Percentiles rank a stretch among this genome's conserved stretches.
These are phyloP conservation scores for Venturia carpophila DNA, from an alignment of 2,329 filamentous ascomycete species.

Conservation along the genomic window DNA sequence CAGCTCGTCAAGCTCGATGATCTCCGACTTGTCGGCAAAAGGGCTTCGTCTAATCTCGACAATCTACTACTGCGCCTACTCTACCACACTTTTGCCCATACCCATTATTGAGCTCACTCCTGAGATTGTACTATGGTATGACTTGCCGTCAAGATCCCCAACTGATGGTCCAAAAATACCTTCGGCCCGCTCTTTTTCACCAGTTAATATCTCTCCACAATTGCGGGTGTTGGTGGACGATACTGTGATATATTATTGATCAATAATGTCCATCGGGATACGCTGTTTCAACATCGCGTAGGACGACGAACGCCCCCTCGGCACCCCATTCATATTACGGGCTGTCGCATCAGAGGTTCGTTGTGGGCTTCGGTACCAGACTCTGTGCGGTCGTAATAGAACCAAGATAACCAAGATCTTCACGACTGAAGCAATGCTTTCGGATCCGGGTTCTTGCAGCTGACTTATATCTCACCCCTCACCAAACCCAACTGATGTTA, in stretches of 20 bases:
- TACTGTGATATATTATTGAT: no score
- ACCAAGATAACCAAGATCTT: no score
- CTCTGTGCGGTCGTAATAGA: no score
- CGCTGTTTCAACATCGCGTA: no score
- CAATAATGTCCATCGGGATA: not conserved
- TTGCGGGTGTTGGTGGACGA: not conserved
- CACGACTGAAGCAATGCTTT: no score
- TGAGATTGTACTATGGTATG: not conserved
- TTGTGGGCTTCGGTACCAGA: no score
- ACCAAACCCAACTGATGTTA: not conserved
- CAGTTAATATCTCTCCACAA: not conserved
- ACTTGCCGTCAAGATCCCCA: not conserved
- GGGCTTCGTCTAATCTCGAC: not conserved
- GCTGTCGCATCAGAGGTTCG: no score
- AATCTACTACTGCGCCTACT: not conserved
- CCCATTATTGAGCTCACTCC: not conserved
- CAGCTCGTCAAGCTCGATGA: not conserved
- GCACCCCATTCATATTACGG: no score
- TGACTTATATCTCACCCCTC: not conserved
- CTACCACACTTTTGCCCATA: not conserved
- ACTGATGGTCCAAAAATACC: not conserved
- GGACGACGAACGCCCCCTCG: no score
- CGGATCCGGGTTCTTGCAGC: not conserved
- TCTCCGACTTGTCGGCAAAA: not conserved
- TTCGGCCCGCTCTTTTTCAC: not conserved